Conservation (phyloP, 352 stramenopile species). For the Phytopythium litorale region DNA sequence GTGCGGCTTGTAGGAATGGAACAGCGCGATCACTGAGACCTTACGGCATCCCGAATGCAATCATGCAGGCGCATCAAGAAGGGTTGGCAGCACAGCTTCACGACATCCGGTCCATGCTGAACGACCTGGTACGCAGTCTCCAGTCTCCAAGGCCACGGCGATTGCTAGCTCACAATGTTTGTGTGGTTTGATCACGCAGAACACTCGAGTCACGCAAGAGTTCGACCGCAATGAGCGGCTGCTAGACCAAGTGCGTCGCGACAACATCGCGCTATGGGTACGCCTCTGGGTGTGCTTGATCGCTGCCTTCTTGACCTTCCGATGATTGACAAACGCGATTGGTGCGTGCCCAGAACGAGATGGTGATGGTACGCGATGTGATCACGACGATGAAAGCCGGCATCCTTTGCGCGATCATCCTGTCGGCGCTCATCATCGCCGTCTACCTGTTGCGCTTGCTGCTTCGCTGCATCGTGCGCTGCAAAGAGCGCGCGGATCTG, state of each 20-base stretch:
- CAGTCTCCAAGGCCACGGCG: not conserved
- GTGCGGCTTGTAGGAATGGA: constrained; percentile 8
- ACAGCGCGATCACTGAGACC: not conserved
- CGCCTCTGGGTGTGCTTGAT: constrained; percentile 1
- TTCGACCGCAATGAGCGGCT: constrained; percentile 27
- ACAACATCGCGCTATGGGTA: constrained; percentile 54
- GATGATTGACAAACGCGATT: not conserved
- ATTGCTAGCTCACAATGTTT: not conserved
- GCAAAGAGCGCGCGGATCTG: constrained; percentile 65
- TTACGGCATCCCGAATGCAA: constrained; percentile 1
- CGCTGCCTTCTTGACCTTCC: not conserved
- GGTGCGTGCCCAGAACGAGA: constrained; percentile 45
- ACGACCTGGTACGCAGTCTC: constrained; percentile 32
- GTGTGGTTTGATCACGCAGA: constrained; percentile 17
- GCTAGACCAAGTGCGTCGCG: constrained; percentile 36
- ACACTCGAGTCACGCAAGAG: constrained; percentile 30
- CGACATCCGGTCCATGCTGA: constrained; percentile 46
- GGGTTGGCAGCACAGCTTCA: constrained; percentile 39
- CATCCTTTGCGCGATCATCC: constrained; percentile 66
- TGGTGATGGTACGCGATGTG: constrained; percentile 72
- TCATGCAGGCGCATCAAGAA: constrained; percentile 39
- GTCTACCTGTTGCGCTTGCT: constrained; percentile 71
- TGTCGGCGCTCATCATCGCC: constrained; percentile 67
- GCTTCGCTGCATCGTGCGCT: constrained; percentile 64
- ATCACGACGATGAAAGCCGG: constrained; percentile 87